A percentile compares a stretch with the other conserved stretches of the same genome.
Conservation (phyloP, 108 stramenopile species). For the Aurantiochytrium sp. region DNA sequence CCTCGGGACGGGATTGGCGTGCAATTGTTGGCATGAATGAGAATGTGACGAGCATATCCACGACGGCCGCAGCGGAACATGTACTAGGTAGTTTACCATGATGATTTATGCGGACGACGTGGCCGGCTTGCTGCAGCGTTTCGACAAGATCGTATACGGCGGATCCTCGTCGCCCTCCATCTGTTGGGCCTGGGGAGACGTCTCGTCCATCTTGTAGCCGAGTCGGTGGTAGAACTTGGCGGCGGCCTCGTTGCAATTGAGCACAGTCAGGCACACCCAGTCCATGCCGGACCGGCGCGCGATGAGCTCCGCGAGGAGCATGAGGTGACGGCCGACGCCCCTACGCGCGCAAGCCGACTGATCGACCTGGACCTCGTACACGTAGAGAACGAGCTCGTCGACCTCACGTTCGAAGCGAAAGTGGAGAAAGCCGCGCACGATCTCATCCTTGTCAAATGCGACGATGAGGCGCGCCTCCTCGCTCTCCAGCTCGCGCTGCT, state of each 20-base stretch:
- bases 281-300: not conserved
- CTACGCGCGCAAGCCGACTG: not conserved
- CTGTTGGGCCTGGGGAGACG: not conserved
- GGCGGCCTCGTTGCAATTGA: constrained; percentile 9
- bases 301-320: not conserved
- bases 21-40: too few relatives aligned
- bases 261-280: not conserved
- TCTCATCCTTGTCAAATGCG: not conserved
- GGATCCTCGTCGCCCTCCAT: constrained; percentile 5
- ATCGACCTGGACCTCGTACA: constrained; percentile 21
- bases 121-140: not conserved
- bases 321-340: not conserved
- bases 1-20: too few relatives aligned
- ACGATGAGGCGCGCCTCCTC: constrained; percentile 5
- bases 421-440: not conserved
- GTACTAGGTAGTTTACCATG: too few relatives aligned
- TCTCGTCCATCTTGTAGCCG: constrained; percentile 4
- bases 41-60: too few relatives aligned
- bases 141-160: not conserved
- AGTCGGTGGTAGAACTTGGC: not conserved
- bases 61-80: too few relatives aligned
- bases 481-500: not conserved
- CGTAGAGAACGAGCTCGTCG: not conserved
- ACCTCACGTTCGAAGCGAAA: constrained; percentile 4
- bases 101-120: too few relatives aligned